These are phyloP conservation scores for Gossypium raimondii DNA, from an alignment of 345 rosid genomes.

Conservation along the genomic window DNA sequence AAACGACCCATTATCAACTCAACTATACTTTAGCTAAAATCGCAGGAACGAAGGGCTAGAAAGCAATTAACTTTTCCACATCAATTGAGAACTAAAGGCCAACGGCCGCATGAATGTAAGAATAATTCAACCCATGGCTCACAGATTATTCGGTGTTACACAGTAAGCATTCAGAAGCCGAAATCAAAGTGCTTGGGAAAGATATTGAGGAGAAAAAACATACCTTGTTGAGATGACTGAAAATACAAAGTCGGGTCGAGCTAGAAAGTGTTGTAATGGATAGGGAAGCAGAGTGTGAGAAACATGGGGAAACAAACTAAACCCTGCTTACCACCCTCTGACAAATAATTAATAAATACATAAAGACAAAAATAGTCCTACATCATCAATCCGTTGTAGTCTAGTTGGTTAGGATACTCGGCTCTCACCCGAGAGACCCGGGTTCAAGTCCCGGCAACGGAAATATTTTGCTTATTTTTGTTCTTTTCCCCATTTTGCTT, in stretches of 20 bases:
- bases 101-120: not conserved
- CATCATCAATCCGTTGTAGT: not conserved
- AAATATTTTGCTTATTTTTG: not conserved
- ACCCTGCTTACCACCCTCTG: not conserved
- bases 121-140: not conserved
- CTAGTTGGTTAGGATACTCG: slow-evolving; percentile 71
- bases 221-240: slow-evolving; percentile 4
- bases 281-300: not conserved
- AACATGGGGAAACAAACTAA: not conserved
- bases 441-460: slow-evolving; percentile 76
- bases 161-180: not conserved
- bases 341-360: not conserved
- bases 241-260: not conserved
- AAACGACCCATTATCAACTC: not conserved
- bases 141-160: not conserved
- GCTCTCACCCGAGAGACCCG: slow-evolving; percentile 78
- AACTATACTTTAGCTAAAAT: not conserved
- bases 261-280: not conserved
- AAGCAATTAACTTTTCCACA: not conserved
- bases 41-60: not conserved
- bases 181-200: not conserved
- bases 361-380: accelerated
- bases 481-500: too few relatives aligned
- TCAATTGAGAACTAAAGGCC: not conserved
- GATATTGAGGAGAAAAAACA: not conserved